Evolutionary conservation across 2,329 filamentous ascomycete species (phyloP), one percentile per base, ranked within the genome.

Genomic region (Penicillium hesseltinei): DNA sequence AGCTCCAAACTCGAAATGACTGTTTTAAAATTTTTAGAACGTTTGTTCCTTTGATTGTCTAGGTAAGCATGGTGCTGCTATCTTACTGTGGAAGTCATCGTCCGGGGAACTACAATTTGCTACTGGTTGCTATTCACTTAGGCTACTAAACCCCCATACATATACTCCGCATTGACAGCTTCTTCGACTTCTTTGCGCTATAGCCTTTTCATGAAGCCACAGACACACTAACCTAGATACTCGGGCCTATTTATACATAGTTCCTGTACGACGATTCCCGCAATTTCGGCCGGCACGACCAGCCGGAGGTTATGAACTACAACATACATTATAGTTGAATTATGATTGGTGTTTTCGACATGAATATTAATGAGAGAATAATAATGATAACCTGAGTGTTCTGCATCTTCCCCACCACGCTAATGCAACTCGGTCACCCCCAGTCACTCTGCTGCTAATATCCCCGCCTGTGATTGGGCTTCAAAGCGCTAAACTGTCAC

Each of bases 361-460:
- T 8, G 11, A 51, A 6, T 11, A 40, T 21, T 4, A 29, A 23
- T 43, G 48, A 5, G 48, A 51, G 6, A 42, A 40, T 40, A 13
- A 50, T 9, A 27, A 40, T 13, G 11, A 33, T 13, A 33, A 13
- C 11, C 11, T 33, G 31, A 35, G 15, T 54, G 27, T 54, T 52
- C 54, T 49, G 44, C 36, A 61, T 46, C 21, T 39, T 40, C 33
- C 23, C 56, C 55, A 43, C 63, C 55, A 43, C 63, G 59, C 65
- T 67, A 67, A 67, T 67, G 65, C 65, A 49, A 62, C 31, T 58
- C 57, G 38, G 35, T 65, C 62, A 65, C 64, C 51, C 44, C 56
- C 31, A 53, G 51, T 65, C 62, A 65, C 62, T 62, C 38, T 51
- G 31, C 40, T 42, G 45, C 56, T 47, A 39, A 40, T 57, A n/a